Evolutionary conservation across 108 stramenopile species (phyloP), one percentile per base, ranked within the genome.

Genomic region (Epithemia pelagica): DNA sequence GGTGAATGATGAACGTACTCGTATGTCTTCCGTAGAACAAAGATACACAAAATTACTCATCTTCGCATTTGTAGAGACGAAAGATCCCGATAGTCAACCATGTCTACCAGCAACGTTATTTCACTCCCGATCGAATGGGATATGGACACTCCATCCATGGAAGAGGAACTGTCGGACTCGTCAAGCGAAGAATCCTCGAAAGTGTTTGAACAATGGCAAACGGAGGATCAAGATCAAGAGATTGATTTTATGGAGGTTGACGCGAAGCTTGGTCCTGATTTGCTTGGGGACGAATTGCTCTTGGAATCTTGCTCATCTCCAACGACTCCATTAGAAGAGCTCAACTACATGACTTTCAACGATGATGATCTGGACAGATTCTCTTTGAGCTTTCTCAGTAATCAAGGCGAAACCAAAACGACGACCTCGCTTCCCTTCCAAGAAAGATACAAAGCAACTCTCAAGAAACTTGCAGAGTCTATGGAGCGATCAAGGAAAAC

Each of bases 401-500:
- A 62, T 56, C 37, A 33, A 51, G 25, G 29, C 54, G 15, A 37
- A 46, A 46, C 20, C 62, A 29, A 32, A 20, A 5, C 53, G 59
- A 26, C 63, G 28, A 67, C 32, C 30, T 68, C 54, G 18, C 37
- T 68, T 18, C 70, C 64, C 19, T 67, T 79, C 68, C 68, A 78
- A 15, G 65, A 70, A 59, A 58, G 77, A 28, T 82, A 78, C 72
- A 66, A 74, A 57, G 74, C 69, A 2, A 71, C 74, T 23, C 62
- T 75, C 46, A 25, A 53, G 27, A 82, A 78, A 33, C 72, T 82
- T 8, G 57, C 71, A 46, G 71, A 66, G 21, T 82, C 74, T 28
- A 82, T 82, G 81, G 74, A 62, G 52, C 71, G 74, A 32, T 69
- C 68, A 18, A 74, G 75, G 66, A 77, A 82, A 65, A 78, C 77